phyloP scores from a whole-genome alignment of 352 stramenopile species.

The Blastocystis sp. region DNA sequence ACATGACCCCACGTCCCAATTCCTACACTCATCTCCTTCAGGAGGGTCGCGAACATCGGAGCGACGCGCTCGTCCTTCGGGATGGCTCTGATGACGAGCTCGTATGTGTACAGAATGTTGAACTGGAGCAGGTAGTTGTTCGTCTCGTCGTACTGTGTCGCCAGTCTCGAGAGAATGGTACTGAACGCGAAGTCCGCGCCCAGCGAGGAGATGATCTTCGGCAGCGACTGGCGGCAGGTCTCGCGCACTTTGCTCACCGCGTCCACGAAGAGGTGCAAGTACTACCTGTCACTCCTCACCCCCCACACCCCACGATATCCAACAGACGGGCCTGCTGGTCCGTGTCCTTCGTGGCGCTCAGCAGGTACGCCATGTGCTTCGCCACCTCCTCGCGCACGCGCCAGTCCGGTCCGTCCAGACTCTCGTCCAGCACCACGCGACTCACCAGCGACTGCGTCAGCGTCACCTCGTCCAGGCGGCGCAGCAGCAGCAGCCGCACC shows the following conservation, averaged over 20 bases:
- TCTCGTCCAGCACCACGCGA: conserved; percentile 51
- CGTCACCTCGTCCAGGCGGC: conserved; percentile 61
- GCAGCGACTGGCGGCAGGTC: conserved; percentile 42
- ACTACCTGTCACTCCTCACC: neutral
- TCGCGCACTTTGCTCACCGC: conserved; percentile 60
- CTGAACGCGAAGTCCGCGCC: conserved; percentile 52
- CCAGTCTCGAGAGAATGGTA: conserved; percentile 1
- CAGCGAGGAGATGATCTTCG: conserved; percentile 15
- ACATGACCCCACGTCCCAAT: neutral
- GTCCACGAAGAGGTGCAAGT: conserved; percentile 63
- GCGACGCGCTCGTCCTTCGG: neutral
- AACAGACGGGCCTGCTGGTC: conserved; percentile 25
- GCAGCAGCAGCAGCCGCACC: conserved; percentile 53
- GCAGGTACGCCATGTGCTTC: conserved; percentile 60
- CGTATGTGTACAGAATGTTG: conserved; percentile 51
- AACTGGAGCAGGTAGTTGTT: conserved; percentile 55
- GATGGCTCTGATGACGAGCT: conserved; percentile 2
- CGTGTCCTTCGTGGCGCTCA: conserved; percentile 11
- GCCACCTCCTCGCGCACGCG: conserved; percentile 65
- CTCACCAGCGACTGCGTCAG: conserved; percentile 30
- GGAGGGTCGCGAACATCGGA: conserved; percentile 18
- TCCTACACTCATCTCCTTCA: conserved; percentile 33
- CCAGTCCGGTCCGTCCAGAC: conserved; percentile 56
- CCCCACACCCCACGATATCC: conserved; percentile 22
- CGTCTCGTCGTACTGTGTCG: conserved; percentile 43